Base-by-base conservation (phyloP, 228 moss, liverwort and hornwort genomes). In the Sphagnum magellanicum region DNA sequence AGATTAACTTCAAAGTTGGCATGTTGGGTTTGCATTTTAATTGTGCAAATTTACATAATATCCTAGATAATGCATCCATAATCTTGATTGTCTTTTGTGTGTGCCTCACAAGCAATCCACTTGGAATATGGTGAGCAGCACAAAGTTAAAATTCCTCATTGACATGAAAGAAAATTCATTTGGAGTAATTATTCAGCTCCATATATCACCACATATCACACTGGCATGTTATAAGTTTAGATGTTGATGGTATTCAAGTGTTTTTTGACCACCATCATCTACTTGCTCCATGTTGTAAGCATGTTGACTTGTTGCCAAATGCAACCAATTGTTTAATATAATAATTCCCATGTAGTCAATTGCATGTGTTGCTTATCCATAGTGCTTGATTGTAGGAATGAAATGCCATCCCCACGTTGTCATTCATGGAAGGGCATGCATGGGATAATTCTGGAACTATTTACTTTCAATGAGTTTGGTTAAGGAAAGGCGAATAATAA, bases 191-290 rank as follows among this genome's bases (percentile, higher is more conserved):
- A 74, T 50, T 52, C 62, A 66, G 84, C 87, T 78, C 89, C 93
- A 50, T 94, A 90, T 77, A 60, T 98, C 64, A 94, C 91, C 32
- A 90, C 92, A 64, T 94, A 90, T 74, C 87, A 98, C 67, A 76
- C 70, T 47, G 80, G 87, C 83, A 77, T 4, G 71, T 16, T 32
- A 32, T 32, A 32, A 32, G 32, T 32, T 32, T 32, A 32, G 1
- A 32, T 32, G 32, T 17, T 17, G 17, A 32, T 32, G 32, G 32
- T 32, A 32, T 32, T 32, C 32, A 32, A 0, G 32, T 32, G 17
- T 32, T 32, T 1, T 32, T 32, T 32, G 0, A 32, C 32, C 1
- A 32, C 32, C 32, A 32, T 32, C 32, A 32, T 32, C 1, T 32
- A 32, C 32, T 32, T 32, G 32, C 48, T 32, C 32, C 1, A 32